Conservation (phyloP, 2,329 filamentous ascomycete genomes). For the Fusarium sp. region DNA sequence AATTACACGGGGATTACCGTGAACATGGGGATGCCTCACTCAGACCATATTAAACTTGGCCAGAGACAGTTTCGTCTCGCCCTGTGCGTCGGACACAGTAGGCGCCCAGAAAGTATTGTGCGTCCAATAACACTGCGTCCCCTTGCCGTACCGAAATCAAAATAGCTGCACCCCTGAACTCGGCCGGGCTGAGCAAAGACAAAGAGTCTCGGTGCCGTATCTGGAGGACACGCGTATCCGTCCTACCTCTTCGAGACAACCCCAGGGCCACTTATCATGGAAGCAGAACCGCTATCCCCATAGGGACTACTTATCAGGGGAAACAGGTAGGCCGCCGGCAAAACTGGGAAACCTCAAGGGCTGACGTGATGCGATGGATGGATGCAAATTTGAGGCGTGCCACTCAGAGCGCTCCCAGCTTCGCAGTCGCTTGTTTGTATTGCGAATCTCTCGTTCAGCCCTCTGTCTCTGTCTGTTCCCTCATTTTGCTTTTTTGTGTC, state of each 20-base stretch:
- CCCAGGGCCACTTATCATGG: slow-evolving; percentile 11
- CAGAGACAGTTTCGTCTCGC: slow-evolving; percentile 12
- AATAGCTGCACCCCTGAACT: slow-evolving; percentile 36
- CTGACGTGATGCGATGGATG: slow-evolving; percentile 41
- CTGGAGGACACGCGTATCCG: slow-evolving; percentile 29
- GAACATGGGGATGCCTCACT: slow-evolving; percentile 13
- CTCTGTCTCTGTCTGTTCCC: background rate
- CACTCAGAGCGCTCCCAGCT: slow-evolving; percentile 11
- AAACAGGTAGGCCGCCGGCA: background rate
- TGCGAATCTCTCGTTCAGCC: slow-evolving; percentile 12
- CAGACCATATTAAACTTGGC: slow-evolving; percentile 10
- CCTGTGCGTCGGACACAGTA: slow-evolving; percentile 2
- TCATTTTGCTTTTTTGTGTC: slow-evolving; percentile 35
- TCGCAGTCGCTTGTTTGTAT: slow-evolving; percentile 7
- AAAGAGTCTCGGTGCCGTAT: slow-evolving; percentile 31
- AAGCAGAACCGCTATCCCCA: slow-evolving; percentile 16
- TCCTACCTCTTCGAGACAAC: slow-evolving; percentile 35
- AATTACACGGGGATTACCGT: slow-evolving; percentile 27
- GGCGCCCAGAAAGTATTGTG: slow-evolving; percentile 12
- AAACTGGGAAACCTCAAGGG: slow-evolving; percentile 28
- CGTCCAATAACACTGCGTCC: slow-evolving; percentile 32
- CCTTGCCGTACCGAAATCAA: slow-evolving; percentile 27
- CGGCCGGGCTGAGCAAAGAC: slow-evolving; percentile 24
- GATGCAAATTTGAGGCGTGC: slow-evolving; percentile 30
- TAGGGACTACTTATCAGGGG: slow-evolving; percentile 14